phyloP scores from a whole-genome alignment of 306 rosid species.

The Neltuma alba region DNA sequence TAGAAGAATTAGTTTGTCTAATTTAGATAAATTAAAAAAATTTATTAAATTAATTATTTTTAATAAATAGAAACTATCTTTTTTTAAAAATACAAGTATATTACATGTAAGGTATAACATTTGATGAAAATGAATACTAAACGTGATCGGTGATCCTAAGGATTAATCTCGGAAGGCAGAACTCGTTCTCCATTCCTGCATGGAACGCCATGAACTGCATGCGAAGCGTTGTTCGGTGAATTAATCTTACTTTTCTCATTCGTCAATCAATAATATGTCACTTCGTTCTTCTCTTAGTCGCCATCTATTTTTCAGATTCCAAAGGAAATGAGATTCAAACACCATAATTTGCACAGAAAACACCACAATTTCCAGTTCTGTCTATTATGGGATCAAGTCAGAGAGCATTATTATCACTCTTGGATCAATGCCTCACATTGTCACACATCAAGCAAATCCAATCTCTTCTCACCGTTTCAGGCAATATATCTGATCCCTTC shows the following conservation, averaged over 20 bases:
- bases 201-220: not conserved
- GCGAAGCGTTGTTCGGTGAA: not conserved
- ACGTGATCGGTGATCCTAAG: not conserved
- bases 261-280: not conserved
- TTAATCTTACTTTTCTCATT: not conserved
- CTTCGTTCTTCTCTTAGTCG: not conserved
- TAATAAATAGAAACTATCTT: too few species aligned
- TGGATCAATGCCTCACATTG: slow-evolving; percentile 41
- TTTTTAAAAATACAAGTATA: too few species aligned
- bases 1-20: too few species aligned
- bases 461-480: slow-evolving; percentile 47
- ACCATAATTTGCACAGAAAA: not conserved
- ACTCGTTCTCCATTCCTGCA: not conserved
- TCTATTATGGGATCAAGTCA: slow-evolving; percentile 34
- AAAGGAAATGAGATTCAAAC: not conserved
- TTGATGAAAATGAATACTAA: not conserved
- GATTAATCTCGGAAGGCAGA: not conserved
- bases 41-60: too few species aligned
- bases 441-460: slow-evolving; percentile 48
- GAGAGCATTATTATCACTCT: slow-evolving; percentile 38
- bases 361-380: not conserved
- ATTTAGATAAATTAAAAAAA: too few species aligned
- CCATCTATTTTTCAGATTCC: not conserved
- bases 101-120: too few species aligned
- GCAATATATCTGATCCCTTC: slow-evolving; percentile 44